These are phyloP conservation scores for Cenchrus americanus DNA, from an alignment of 176 grass and related monocot species.

Conservation along the genomic window DNA sequence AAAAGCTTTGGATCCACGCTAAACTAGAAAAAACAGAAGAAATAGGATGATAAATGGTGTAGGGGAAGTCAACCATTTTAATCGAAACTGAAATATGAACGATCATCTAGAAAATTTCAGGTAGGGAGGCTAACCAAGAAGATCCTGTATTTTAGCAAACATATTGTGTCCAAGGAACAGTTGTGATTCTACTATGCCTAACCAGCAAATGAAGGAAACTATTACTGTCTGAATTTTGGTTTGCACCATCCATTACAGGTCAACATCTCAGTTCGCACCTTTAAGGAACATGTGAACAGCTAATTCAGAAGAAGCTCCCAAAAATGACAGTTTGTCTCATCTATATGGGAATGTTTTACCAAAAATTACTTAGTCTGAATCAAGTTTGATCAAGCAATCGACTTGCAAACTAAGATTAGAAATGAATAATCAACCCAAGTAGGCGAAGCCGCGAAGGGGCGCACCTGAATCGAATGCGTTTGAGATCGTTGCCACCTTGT, in stretches of 20 bases:
- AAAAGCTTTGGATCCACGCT: neutral
- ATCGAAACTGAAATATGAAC: neutral
- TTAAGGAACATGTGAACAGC: neutral
- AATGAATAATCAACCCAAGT: conserved; percentile 3
- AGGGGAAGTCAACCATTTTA: neutral
- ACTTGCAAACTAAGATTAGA: neutral
- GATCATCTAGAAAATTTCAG: neutral
- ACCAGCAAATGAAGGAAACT: neutral
- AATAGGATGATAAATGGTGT: neutral
- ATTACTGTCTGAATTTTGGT: neutral
- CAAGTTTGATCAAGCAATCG: neutral
- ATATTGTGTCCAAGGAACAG: too few relatives aligned
- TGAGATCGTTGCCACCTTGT: conserved; percentile 92
- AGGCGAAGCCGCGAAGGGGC: conserved; percentile 19
- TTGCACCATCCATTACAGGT: neutral
- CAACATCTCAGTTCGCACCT: neutral
- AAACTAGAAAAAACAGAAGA: neutral
- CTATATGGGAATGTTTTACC: neutral
- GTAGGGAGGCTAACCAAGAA: neutral
- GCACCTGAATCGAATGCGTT: conserved; percentile 97
- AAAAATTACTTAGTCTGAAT: neutral
- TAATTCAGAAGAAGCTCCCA: conserved; percentile 20
- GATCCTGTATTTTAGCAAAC: neutral
- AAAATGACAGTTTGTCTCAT: conserved; percentile 19
- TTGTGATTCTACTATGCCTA: conserved; percentile 1